phyloP scores from a whole-genome alignment of 2,329 filamentous ascomycete genomes.

The Ascochyta lentis region DNA sequence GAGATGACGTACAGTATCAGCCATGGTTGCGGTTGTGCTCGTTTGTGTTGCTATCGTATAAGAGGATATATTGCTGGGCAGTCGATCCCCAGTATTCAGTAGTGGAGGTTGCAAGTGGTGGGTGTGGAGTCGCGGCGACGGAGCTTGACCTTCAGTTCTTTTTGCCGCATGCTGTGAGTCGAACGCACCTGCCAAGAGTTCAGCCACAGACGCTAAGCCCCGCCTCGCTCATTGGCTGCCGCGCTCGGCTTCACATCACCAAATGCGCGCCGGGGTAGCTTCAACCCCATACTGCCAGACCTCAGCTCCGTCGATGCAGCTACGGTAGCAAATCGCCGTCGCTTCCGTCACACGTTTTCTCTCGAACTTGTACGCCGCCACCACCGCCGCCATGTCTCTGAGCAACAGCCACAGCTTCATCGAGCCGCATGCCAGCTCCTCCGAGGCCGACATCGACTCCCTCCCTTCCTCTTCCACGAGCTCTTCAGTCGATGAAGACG shows the following conservation, averaged over 20 bases:
- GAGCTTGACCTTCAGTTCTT: constrained; percentile 21
- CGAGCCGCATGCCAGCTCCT: constrained; percentile 38
- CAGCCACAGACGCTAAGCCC: constrained; percentile 29
- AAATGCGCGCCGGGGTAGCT: constrained; percentile 23
- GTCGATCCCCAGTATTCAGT: constrained; percentile 3
- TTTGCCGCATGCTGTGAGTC: constrained; percentile 26
- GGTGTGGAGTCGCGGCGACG: constrained; percentile 16
- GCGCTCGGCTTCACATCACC: constrained; percentile 22
- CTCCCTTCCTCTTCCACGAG: constrained; percentile 59
- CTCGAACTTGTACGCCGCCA: neutral
- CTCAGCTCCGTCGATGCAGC: constrained; percentile 25
- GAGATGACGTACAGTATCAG: constrained; percentile 52
- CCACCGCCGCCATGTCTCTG: constrained; percentile 41
- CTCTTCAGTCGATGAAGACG: constrained; percentile 63
- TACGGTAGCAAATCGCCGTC: constrained; percentile 23
- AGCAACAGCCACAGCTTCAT: constrained; percentile 49
- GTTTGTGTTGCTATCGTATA: constrained; percentile 7
- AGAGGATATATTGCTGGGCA: constrained; percentile 5
- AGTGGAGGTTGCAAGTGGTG: constrained; percentile 12
- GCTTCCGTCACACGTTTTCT: neutral
- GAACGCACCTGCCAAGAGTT: constrained; percentile 18
- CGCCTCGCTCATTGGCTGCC: constrained; percentile 37
- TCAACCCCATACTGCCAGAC: constrained; percentile 8
- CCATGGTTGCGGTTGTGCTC: constrained; percentile 58
- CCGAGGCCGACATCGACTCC: constrained; percentile 55